A percentile compares a stretch with the other conserved stretches of the same genome.
Conservation (phyloP, 2,329 filamentous ascomycete genomes). For the Zarea fungicola region DNA sequence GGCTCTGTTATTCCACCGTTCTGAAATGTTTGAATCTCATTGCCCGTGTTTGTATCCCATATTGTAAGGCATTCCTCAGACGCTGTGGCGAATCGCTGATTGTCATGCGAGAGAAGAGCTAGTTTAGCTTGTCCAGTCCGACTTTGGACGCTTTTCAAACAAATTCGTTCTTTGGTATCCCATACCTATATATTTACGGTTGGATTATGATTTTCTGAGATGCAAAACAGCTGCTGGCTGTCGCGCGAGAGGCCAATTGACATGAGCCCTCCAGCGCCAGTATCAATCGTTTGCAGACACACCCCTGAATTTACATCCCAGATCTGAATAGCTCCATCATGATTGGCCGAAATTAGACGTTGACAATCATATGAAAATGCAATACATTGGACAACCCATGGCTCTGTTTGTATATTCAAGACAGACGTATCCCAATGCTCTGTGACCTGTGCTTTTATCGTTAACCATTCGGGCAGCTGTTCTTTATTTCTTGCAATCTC, state of each 20-base stretch:
- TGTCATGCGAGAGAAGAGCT: not conserved
- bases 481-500: not conserved
- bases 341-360: not conserved
- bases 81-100: not conserved
- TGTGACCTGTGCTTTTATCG: not conserved
- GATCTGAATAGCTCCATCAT: not conserved
- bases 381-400: not conserved
- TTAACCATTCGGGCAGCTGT: not conserved
- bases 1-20: no score
- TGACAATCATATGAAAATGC: not conserved
- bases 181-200: not conserved
- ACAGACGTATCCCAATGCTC: not conserved
- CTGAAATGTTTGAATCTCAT: not conserved
- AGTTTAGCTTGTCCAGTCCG: not conserved
- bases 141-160: not conserved
- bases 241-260: not conserved
- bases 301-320: not conserved
- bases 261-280: not conserved
- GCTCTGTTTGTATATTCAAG: not conserved
- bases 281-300: not conserved
- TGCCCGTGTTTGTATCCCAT: not conserved
- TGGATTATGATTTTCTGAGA: no score
- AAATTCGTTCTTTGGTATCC: not conserved
- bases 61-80: not conserved
- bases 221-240: not conserved